Evolutionary conservation across 805 yeast species (phyloP).

Genomic region (Phaffomyces antillensis): DNA sequence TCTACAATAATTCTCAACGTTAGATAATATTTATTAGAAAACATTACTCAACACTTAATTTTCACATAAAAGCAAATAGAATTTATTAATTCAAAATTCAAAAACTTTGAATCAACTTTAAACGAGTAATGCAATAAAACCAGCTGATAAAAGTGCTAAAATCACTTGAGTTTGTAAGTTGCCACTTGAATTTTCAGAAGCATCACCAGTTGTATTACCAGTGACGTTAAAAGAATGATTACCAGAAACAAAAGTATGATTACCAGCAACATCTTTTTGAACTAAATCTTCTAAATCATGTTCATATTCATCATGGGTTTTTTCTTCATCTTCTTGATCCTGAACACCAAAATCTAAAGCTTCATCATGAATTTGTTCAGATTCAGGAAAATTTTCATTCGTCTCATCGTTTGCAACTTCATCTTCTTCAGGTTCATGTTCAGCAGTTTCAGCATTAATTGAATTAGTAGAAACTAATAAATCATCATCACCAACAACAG

Average conservation of each 20-base stretch:
- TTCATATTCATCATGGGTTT: neutral
- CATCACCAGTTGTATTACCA: neutral
- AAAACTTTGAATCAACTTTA: neutral
- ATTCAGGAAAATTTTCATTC: neutral
- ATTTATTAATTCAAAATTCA: neutral
- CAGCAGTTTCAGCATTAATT: neutral
- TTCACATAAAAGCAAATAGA: neutral
- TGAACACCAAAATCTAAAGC: neutral
- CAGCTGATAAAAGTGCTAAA: slow-evolving; percentile 3
- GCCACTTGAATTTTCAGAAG: slow-evolving; percentile 2
- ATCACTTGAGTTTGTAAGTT: neutral
- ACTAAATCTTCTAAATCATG: slow-evolving; percentile 5
- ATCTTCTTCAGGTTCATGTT: neutral
- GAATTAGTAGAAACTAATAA: neutral
- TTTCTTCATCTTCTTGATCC: neutral
- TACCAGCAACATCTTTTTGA: slow-evolving; percentile 5
- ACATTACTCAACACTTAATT: neutral
- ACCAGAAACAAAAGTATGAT: neutral
- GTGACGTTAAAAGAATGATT: slow-evolving; percentile 2
- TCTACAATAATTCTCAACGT: too few species aligned
- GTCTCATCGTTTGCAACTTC: slow-evolving; percentile 3
- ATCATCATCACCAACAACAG: neutral
- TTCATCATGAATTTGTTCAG: neutral
- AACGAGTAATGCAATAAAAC: slow-evolving; percentile 6
- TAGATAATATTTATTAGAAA: too few species aligned